Percentiles rank a stretch among this genome's conserved stretches.
Evolutionary conservation across 176 grass and related monocot species (phyloP).

Genomic region (Secale cereale): DNA sequence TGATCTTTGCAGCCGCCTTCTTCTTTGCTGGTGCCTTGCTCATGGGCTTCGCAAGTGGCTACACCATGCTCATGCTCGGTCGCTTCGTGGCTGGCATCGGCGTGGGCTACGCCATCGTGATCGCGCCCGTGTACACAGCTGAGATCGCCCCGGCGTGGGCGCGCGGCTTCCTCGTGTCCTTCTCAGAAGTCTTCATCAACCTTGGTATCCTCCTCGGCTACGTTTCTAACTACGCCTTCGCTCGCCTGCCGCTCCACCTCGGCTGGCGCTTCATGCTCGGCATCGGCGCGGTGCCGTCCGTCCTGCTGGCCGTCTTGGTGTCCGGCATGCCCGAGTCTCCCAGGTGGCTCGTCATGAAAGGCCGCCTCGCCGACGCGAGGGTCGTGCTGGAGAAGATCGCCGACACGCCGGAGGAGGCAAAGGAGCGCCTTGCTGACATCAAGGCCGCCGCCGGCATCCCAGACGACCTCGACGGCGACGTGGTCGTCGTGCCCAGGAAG

Average conservation of each 20-base stretch:
- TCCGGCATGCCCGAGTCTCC: constrained; percentile 66
- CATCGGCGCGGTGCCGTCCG: constrained; percentile 48
- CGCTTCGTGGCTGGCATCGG: constrained; percentile 53
- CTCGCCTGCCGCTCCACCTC: constrained; percentile 32
- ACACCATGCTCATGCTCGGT: constrained; percentile 52
- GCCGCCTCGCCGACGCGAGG: constrained; percentile 55
- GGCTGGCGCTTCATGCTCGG: constrained; percentile 80
- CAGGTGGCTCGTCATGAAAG: constrained; percentile 69
- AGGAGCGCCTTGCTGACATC: constrained; percentile 50
- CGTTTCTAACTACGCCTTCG: constrained; percentile 56
- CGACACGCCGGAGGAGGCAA: constrained; percentile 46
- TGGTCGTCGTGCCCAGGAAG: constrained; percentile 31
- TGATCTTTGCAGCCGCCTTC: constrained; percentile 41
- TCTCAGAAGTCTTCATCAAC: constrained; percentile 70
- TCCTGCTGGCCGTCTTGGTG: constrained; percentile 41
- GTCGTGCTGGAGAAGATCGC: constrained; percentile 38
- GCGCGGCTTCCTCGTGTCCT: constrained; percentile 56
- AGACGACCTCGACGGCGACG: constrained; percentile 29
- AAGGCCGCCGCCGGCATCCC: constrained; percentile 50
- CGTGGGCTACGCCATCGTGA: constrained; percentile 20
- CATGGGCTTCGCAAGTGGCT: constrained; percentile 54
- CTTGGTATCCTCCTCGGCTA: constrained; percentile 60
- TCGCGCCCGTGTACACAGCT: constrained; percentile 64
- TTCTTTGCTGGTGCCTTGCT: constrained; percentile 59
- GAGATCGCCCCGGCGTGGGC: constrained; percentile 51